phyloP scores from a whole-genome alignment of 805 yeast species.

The Tetrapisispora iriomotensis region DNA sequence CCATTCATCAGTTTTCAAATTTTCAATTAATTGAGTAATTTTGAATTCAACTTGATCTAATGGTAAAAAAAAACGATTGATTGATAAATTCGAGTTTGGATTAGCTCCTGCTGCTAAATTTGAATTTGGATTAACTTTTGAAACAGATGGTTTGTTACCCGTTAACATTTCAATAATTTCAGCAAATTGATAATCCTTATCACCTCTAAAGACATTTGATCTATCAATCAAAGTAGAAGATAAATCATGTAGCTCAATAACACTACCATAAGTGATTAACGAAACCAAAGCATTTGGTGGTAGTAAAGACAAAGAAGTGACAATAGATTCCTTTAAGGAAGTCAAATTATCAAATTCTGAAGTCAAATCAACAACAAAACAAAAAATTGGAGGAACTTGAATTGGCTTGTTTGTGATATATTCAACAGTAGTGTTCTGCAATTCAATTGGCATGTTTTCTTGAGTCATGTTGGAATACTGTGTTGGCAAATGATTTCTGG shows the following conservation, averaged over 20 bases:
- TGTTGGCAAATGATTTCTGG: constrained; percentile 68
- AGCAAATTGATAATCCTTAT: constrained; percentile 55
- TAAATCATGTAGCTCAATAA: constrained; percentile 79
- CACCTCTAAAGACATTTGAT: constrained; percentile 76
- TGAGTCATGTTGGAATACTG: constrained; percentile 67
- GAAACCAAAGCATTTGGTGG: constrained; percentile 87
- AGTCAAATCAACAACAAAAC: constrained; percentile 77
- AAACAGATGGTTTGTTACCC: constrained; percentile 36
- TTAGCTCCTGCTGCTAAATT: constrained; percentile 19
- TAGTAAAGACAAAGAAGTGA: constrained; percentile 59
- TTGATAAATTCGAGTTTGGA: constrained; percentile 31
- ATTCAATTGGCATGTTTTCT: constrained; percentile 71
- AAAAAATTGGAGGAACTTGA: constrained; percentile 70
- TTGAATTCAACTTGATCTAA: constrained; percentile 71
- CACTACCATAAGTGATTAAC: constrained; percentile 71
- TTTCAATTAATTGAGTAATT: constrained; percentile 66
- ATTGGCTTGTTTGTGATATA: constrained; percentile 72
- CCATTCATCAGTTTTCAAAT: constrained; percentile 75
- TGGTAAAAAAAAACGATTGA: constrained; percentile 59
- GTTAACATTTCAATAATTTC: constrained; percentile 52
- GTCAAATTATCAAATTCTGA: constrained; percentile 78
- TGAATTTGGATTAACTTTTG: constrained; percentile 9
- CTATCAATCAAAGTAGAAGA: constrained; percentile 55
- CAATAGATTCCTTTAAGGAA: constrained; percentile 69
- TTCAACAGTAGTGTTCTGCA: constrained; percentile 68